Evolutionary conservation across 139 green algal species (phyloP).

Genomic region (Desmodesmus armatus): DNA sequence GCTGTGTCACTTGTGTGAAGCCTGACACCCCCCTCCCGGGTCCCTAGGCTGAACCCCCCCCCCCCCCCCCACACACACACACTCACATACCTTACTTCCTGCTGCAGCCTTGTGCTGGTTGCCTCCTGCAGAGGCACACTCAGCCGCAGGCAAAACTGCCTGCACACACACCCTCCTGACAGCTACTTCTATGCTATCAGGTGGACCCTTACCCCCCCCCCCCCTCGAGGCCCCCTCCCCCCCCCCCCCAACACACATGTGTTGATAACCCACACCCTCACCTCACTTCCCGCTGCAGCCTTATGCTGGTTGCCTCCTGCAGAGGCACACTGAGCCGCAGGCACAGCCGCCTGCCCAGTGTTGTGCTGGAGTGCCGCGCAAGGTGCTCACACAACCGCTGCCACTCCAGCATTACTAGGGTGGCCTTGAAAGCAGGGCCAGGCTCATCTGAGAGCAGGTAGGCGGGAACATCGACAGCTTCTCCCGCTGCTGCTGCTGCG

Average conservation of each 20-base stretch:
- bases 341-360: slow-evolving; percentile 66
- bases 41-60: background rate
- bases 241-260: background rate
- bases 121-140: slow-evolving; percentile 34
- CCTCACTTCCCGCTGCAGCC: slow-evolving; percentile 70
- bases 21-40: background rate
- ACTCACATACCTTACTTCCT: slow-evolving; percentile 65
- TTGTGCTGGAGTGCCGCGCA: slow-evolving; percentile 75
- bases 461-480: too few species aligned
- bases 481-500: background rate
- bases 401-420: slow-evolving; percentile 80
- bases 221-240: too few species aligned
- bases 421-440: slow-evolving; percentile 65
- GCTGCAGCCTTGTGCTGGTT: slow-evolving; percentile 55
- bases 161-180: background rate
- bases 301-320: slow-evolving; percentile 42
- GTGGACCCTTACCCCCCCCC: background rate
- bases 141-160: background rate
- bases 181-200: too few species aligned
- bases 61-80: background rate
- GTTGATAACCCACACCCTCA: slow-evolving; percentile 17
- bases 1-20: too few species aligned
- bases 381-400: slow-evolving; percentile 72
- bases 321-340: slow-evolving; percentile 49
- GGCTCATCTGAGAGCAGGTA: too few species aligned